phyloP scores from a whole-genome alignment of 2,329 filamentous ascomycete genomes.

The Grosmannia penicillata region DNA sequence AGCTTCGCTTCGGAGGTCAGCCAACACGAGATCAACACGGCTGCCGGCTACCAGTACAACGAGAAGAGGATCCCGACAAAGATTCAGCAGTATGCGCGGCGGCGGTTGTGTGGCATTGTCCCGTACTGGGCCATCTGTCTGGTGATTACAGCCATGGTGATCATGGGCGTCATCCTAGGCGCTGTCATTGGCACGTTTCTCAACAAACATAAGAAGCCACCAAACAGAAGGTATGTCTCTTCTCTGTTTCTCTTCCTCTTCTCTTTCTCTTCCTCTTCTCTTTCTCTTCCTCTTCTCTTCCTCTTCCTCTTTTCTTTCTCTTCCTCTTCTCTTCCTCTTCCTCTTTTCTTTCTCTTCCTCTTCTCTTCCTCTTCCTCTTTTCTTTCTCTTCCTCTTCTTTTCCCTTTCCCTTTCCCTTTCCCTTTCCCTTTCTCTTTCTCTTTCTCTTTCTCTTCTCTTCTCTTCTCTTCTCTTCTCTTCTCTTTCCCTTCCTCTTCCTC shows the following conservation, averaged over 20 bases:
- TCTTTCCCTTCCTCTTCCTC: too few relatives aligned
- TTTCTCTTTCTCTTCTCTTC: too few relatives aligned
- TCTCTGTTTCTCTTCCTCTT: conserved; percentile 9
- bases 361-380: too few relatives aligned
- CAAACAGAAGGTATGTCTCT: conserved; percentile 9
- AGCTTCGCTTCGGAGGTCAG: conserved; percentile 36
- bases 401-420: too few relatives aligned
- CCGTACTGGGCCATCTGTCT: conserved; percentile 48
- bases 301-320: too few relatives aligned
- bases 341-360: too few relatives aligned
- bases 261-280: too few relatives aligned
- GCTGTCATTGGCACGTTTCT: conserved; percentile 38
- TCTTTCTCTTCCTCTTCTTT: too few relatives aligned
- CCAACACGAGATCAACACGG: conserved; percentile 38
- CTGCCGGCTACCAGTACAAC: conserved; percentile 22
- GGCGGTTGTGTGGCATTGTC: conserved; percentile 41
- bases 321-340: too few relatives aligned
- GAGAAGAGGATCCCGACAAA: conserved; percentile 41
- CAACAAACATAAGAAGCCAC: conserved; percentile 16
- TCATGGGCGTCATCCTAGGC: conserved; percentile 41
- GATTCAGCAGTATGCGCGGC: conserved; percentile 35
- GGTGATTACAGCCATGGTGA: conserved; percentile 28
- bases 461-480: too few relatives aligned
- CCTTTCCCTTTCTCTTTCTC: too few relatives aligned
- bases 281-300: too few relatives aligned